Evolutionary conservation across 179 eudicot genomes (phyloP).

Genomic region (Gypsophila paniculata): DNA sequence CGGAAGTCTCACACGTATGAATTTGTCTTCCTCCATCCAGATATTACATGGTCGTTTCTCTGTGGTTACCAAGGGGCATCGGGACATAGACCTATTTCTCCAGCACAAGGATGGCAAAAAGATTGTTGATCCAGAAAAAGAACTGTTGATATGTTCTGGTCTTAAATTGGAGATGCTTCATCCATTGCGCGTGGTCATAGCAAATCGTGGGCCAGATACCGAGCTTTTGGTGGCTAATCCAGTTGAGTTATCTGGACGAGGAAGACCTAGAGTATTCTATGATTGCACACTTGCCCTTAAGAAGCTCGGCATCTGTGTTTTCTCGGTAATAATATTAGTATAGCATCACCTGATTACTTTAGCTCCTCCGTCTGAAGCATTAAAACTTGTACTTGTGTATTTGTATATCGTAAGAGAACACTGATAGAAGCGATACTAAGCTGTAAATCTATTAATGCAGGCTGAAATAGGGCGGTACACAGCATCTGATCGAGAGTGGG

Average conservation of each 20-base stretch:
- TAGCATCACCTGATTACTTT: neutral
- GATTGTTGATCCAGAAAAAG: conserved; percentile 55
- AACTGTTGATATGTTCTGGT: conserved; percentile 41
- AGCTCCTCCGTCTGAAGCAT: neutral
- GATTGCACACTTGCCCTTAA: conserved; percentile 73
- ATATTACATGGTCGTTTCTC: conserved; percentile 62
- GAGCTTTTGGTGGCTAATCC: conserved; percentile 85
- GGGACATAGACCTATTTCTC: conserved; percentile 67
- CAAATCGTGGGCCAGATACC: conserved; percentile 85
- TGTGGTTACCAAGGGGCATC: conserved; percentile 46
- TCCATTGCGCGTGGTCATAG: conserved; percentile 67
- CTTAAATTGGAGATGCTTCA: conserved; percentile 72
- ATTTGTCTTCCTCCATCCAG: conserved; percentile 28
- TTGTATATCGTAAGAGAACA: neutral
- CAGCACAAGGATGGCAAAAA: conserved; percentile 60
- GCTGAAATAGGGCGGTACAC: conserved; percentile 85
- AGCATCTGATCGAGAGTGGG: conserved; percentile 76
- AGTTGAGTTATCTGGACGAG: conserved; percentile 70
- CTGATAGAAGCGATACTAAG: neutral
- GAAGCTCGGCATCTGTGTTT: conserved; percentile 61
- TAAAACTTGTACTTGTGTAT: neutral
- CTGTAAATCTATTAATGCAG: conserved; percentile 31
- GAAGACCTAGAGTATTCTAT: conserved; percentile 77
- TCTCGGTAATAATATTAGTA: conserved; percentile 53
- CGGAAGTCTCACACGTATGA: conserved; percentile 11